These are phyloP conservation scores for Exophiala xenobiotica DNA, from an alignment of 2,329 filamentous ascomycete species.

Conservation along the genomic window DNA sequence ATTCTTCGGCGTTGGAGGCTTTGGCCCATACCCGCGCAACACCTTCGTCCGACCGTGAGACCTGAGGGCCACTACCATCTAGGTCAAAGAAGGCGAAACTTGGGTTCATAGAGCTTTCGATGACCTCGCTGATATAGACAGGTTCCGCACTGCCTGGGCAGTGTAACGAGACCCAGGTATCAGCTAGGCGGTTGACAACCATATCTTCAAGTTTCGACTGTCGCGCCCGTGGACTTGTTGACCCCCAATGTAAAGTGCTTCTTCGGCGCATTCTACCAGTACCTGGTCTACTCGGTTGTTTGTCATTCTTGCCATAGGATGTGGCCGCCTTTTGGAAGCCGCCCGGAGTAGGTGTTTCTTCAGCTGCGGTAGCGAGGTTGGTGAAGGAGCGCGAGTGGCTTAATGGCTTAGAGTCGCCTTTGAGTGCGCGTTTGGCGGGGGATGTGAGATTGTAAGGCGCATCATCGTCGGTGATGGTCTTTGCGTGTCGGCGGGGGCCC, in stretches of 20 bases:
- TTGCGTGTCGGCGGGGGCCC: constrained; percentile 51
- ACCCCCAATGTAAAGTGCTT: constrained; percentile 64
- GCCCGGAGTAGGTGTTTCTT: constrained; percentile 23
- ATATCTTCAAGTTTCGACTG: constrained; percentile 76
- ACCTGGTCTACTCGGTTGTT: constrained; percentile 35
- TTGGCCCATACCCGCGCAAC: constrained; percentile 73
- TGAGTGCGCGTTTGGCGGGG: constrained; percentile 63
- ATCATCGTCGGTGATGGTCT: constrained; percentile 74
- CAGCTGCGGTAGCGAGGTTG: constrained; percentile 18
- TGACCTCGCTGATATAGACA: constrained; percentile 85
- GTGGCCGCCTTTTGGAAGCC: constrained; percentile 25
- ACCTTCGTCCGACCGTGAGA: constrained; percentile 66
- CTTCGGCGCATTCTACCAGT: constrained; percentile 49
- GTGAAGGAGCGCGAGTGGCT: constrained; percentile 59
- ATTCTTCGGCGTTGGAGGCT: constrained; percentile 52
- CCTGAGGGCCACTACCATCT: constrained; percentile 57
- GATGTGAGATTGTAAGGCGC: constrained; percentile 66
- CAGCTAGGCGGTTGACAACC: constrained; percentile 70
- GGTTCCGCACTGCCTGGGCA: constrained; percentile 65
- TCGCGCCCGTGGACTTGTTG: constrained; percentile 57
- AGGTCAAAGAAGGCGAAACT: constrained; percentile 85
- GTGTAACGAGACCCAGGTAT: constrained; percentile 87
- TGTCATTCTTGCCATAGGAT: constrained; percentile 26
- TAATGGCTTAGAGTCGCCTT: constrained; percentile 49
- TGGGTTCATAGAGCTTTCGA: constrained; percentile 81